Base-by-base conservation (phyloP, 202 grass and related monocot genomes). In the Schoenoplectus tabernaemontani region DNA sequence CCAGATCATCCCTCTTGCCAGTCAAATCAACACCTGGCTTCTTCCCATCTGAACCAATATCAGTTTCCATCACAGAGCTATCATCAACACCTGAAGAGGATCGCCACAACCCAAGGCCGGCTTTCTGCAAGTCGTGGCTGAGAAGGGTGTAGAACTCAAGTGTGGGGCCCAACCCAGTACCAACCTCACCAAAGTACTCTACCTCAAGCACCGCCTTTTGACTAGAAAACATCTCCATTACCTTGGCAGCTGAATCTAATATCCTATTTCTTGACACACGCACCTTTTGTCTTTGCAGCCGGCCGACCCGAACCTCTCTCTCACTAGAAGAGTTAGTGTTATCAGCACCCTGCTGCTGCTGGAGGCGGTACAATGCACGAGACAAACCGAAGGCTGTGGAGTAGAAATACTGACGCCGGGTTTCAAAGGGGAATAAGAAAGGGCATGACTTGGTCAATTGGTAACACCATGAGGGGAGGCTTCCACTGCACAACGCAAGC, bases 131-230 rank as follows among this genome's bases (percentile, higher is more conserved):
- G 16, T 97, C 93, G 57, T 86, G 93, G 63, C 93, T 93, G 63
- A 97, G 69, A 38, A 97, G 88, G 62, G 93, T 97, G 86, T 93
- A 97, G 48, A 97, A 97, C 77, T 97, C 93, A 24, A 91, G 84
- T 37, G 93, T 97, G 65, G 93, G 93, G 50, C 93, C 93, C 71
- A 97, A 88, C 26, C 93, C 93, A 63, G 93, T 91, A 69, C 93
- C 93, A 81, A 97, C 93, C 84, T 97, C 93, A 74, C 93, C 93
- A 36, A 97, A 97, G 78, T 97, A 97, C 84, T 97, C 93, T 26
- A 97, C 90, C 82, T 97, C 93, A 60, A 97, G 88, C 60, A 93
- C 93, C 83, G 93, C 83, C 59, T 88, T 97, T 46, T 91, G 90
- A 86, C 80, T 86, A 20, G 88, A 91, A 76, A 93, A 97, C 90